Base-by-base conservation (phyloP, 345 rosid species). In the Clausena lansium region DNA sequence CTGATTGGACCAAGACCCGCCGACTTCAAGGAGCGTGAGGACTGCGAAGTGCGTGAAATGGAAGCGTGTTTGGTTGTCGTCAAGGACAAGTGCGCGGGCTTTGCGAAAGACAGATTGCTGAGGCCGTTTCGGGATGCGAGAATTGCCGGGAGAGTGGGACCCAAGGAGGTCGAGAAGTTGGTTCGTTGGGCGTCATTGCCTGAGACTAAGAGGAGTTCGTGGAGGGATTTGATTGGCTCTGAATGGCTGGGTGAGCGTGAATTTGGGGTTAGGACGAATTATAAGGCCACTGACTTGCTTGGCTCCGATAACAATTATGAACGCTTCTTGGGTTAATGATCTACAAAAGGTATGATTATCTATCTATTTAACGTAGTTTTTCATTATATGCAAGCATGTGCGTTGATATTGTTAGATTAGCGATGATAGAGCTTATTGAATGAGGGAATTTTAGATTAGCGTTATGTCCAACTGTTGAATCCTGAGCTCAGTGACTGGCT, bases 1-100 rank as follows among this genome's bases (percentile, higher is more conserved):
- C 79, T 86, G 5, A 47, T 76, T 27, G 87, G 86, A 36, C 62
- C 47, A 68, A 84, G 83, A 35, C 63, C 84, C 6, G 70, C 72
- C 27, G 88, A 89, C 64, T 81, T 87, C 81, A 89, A 80, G 80
- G 95, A 87, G 71, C 81, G 93, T 71, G 99, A 91, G 71, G 85
- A 39, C 57, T 92, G 97, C 83, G 99, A 95, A 80, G 92, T 79
- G 76, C 89, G 89, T 45, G 98, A 92, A 71, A 89, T 92, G 89
- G 84, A 85, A 74, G 85, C 72, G 4, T 95, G 98, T 77, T 76
- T 92, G 75, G 86, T 52, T 32, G 88, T 86, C 1, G 91, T 93
- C 8, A 87, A 85, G 77, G 91, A 79, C 54, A 95, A 92, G 86
- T 95, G 97, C 57, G 82, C 78, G 1, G 88, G 75, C 4, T 89